A percentile compares a stretch with the other conserved stretches of the same genome.
Evolutionary conservation across 495 filamentous ascomycete species (phyloP).

Genomic region (Umbilicaria muhlenbergii): DNA sequence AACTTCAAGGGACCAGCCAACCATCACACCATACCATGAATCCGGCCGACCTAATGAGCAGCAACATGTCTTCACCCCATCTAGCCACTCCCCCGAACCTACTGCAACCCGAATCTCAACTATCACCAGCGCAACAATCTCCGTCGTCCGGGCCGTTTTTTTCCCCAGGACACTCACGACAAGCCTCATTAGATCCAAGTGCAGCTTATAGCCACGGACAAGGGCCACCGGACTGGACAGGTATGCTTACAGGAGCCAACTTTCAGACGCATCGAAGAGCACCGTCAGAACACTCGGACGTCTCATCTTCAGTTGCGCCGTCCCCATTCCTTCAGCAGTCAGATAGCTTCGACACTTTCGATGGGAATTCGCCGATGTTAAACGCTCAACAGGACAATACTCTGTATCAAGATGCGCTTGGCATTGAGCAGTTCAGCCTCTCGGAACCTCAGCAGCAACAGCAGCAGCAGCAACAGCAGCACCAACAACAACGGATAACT

Average conservation of each 20-base stretch:
- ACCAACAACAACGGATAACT: slow-evolving; percentile 32
- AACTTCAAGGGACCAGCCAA: slow-evolving; percentile 24
- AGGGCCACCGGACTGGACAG: slow-evolving; percentile 45
- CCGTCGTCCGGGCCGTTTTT: slow-evolving; percentile 38
- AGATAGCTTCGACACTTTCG: slow-evolving; percentile 61
- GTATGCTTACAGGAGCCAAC: slow-evolving; percentile 40
- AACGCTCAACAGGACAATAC: slow-evolving; percentile 50
- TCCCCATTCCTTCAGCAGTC: slow-evolving; percentile 69
- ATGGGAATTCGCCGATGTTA: slow-evolving; percentile 69
- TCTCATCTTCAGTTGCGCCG: slow-evolving; percentile 61
- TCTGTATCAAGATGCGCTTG: slow-evolving; percentile 62
- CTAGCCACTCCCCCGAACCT: slow-evolving; percentile 55
- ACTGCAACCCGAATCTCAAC: slow-evolving; percentile 43
- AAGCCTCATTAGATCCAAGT: slow-evolving; percentile 67
- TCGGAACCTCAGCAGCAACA: slow-evolving; percentile 50
- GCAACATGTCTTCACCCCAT: slow-evolving; percentile 54
- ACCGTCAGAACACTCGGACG: slow-evolving; percentile 83
- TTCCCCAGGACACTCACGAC: slow-evolving; percentile 53
- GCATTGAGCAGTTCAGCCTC: slow-evolving; percentile 67
- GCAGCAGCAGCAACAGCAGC: slow-evolving; percentile 32
- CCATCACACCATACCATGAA: slow-evolving; percentile 31
- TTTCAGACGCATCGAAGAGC: slow-evolving; percentile 69
- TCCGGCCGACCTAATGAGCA: slow-evolving; percentile 47
- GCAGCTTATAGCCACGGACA: slow-evolving; percentile 53
- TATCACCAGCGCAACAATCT: slow-evolving; percentile 28